These are phyloP conservation scores for Suhomyces canberraensis DNA, from an alignment of 805 yeast genomes.

Conservation along the genomic window DNA sequence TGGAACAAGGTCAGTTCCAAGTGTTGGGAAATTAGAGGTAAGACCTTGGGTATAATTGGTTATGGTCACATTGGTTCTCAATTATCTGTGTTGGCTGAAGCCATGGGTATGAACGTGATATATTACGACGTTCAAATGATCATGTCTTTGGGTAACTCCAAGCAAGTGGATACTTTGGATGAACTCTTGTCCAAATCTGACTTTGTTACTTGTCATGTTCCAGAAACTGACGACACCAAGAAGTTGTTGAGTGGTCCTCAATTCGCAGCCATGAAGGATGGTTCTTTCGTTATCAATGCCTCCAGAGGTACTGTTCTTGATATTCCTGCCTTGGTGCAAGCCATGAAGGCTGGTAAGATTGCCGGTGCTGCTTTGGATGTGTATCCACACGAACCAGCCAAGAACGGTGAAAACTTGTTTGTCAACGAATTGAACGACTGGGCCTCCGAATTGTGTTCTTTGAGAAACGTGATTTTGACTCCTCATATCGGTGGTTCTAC, in stretches of 20 bases:
- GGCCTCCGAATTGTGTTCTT: conserved; percentile 75
- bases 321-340: conserved; percentile 87
- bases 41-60: conserved; percentile 94
- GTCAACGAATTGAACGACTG: conserved; percentile 71
- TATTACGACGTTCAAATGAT: conserved; percentile 90
- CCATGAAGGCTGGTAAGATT: conserved; percentile 87
- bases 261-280: conserved; percentile 94
- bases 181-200: conserved; percentile 80
- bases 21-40: conserved; percentile 99
- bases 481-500: conserved; percentile 99
- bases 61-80: conserved; percentile 99
- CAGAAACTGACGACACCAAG: conserved; percentile 89
- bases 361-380: conserved; percentile 98
- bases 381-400: conserved; percentile 95
- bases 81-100: conserved; percentile 93
- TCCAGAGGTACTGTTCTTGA: conserved; percentile 98
- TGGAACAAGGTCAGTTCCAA: conserved; percentile 95
- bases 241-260: conserved; percentile 87
- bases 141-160: conserved; percentile 96
- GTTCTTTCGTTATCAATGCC: conserved; percentile 91
- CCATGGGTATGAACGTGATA: conserved; percentile 95
- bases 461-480: conserved; percentile 86
- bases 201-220: conserved; percentile 91
- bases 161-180: conserved; percentile 81
- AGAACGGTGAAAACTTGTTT: conserved; percentile 85